Evolutionary conservation across 352 stramenopile species (phyloP), one percentile per base, ranked within the genome.

Genomic region (Pythium rishiriense): DNA sequence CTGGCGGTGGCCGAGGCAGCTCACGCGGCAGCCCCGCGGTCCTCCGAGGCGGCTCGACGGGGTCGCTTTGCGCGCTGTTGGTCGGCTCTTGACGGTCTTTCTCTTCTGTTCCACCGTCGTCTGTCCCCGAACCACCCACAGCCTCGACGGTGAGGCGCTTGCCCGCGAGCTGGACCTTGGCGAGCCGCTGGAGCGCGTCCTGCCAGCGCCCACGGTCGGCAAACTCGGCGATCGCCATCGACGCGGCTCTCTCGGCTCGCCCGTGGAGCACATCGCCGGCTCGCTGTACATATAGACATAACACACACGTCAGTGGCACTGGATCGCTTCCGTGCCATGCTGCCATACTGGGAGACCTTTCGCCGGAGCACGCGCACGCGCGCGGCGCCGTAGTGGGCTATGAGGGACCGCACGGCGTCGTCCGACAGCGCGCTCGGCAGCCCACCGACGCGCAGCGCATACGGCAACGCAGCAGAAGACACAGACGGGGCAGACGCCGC

Each of bases 211-310:
- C 65, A 9, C 35, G 56, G 1, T 60, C 72, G 29, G 53, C 10
- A 55, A 90, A 92, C 25, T 58, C 58, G 33, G 78, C 81, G 59
- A 90, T 74, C 14, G 78, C 81, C 22, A 76, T 78, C 28, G 89
- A 76, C 22, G 67, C 48, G 7, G 41, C 28, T 37, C 64, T 54
- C 41, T 66, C 74, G 11, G 59, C 28, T 7, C 43, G 28, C 7
- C 54, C 46, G 35, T 33, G 37, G 12, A 64, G 12, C 7, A 43
- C 42, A 6, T 33, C 54, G 43, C 73, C 76, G 31, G 72, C 66
- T 70, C 78, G 76, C 39, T 74, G 69, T 25, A 24, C 6, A 45
- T 25, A 11, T 19, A 54, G 47, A 15, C 15, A 2, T n/a, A 41
- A 56, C 29, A 56, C 3, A 42, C 9, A 26, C 10, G n/a, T 56